phyloP scores from a whole-genome alignment of 2,329 filamentous ascomycete genomes.

The Aureobasidium sp. region DNA sequence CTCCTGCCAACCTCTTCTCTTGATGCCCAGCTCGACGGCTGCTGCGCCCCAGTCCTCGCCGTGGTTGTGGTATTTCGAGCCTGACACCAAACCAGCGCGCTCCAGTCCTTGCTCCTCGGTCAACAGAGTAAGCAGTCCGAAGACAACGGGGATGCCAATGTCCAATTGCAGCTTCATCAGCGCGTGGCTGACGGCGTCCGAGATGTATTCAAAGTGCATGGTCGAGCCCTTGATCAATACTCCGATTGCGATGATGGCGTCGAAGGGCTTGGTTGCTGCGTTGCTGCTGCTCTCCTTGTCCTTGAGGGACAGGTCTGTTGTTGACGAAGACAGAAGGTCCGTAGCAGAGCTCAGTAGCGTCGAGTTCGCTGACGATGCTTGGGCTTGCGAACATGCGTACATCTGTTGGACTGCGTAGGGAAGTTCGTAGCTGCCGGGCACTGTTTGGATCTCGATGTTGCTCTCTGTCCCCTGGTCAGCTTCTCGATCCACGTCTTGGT shows the following conservation, averaged over 20 bases:
- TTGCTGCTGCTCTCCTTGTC: constrained; percentile 30
- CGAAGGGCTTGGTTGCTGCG: constrained; percentile 58
- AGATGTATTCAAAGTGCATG: constrained; percentile 99
- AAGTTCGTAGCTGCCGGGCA: constrained; percentile 91
- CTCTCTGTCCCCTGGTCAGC: constrained; percentile 44
- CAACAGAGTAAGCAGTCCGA: constrained; percentile 84
- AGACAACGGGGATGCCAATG: constrained; percentile 79
- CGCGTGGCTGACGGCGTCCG: constrained; percentile 81
- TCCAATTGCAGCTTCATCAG: constrained; percentile 94
- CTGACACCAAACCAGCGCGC: constrained; percentile 62
- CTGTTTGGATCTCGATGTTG: constrained; percentile 83
- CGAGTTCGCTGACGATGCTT: constrained; percentile 56
- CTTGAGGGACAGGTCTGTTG: constrained; percentile 50
- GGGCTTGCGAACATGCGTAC: constrained; percentile 52
- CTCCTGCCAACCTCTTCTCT: constrained; percentile 74
- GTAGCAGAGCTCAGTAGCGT: constrained; percentile 60
- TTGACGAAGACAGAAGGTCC: constrained; percentile 64
- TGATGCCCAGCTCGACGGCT: constrained; percentile 87
- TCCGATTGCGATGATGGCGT: constrained; percentile 90
- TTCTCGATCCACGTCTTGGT: too few species aligned
- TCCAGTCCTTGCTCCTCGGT: constrained; percentile 80
- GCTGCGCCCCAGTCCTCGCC: constrained; percentile 94
- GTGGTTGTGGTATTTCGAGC: constrained; percentile 68
- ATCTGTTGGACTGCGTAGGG: constrained; percentile 79
- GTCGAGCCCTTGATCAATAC: constrained; percentile 98